Evolutionary conservation across 179 eudicot species (phyloP).

Genomic region (Vitellaria paradoxa): DNA sequence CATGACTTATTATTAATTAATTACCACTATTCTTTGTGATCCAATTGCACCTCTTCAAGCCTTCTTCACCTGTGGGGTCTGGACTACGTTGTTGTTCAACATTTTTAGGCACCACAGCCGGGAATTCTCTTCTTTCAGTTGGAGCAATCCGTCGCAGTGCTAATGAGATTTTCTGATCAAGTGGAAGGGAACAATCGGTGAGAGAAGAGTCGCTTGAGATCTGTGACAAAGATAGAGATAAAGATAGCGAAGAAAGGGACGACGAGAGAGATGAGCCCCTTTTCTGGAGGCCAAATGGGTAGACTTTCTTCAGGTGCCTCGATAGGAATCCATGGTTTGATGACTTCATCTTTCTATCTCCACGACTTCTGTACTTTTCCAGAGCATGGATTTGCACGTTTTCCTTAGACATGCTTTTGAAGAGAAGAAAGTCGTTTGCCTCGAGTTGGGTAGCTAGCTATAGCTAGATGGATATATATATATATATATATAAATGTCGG

Average conservation of each 20-base stretch:
- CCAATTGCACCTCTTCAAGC: constrained; percentile 80
- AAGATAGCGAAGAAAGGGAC: constrained; percentile 68
- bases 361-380: constrained; percentile 54
- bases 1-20: constrained; percentile 10
- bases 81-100: constrained; percentile 9
- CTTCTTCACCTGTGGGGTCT: constrained; percentile 20
- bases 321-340: constrained; percentile 43
- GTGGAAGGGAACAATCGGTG: constrained; percentile 50
- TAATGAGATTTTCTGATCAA: constrained; percentile 59
- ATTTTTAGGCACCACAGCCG: constrained; percentile 17
- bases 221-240: constrained; percentile 47
- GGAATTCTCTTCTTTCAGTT: constrained; percentile 28
- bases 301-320: constrained; percentile 69
- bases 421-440: neutral
- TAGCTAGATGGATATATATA: neutral
- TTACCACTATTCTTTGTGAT: constrained; percentile 85
- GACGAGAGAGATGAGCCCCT: constrained; percentile 51
- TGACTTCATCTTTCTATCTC: constrained; percentile 34
- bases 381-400: constrained; percentile 39
- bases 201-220: constrained; percentile 67
- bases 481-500: no score
- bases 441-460: constrained; percentile 5
- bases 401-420: constrained; percentile 52
- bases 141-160: constrained; percentile 47
- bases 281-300: constrained; percentile 67